Evolutionary conservation across 1,284 basidiomycete species (phyloP), one percentile per base, ranked within the genome.

Genomic region (Ganoderma sinense): DNA sequence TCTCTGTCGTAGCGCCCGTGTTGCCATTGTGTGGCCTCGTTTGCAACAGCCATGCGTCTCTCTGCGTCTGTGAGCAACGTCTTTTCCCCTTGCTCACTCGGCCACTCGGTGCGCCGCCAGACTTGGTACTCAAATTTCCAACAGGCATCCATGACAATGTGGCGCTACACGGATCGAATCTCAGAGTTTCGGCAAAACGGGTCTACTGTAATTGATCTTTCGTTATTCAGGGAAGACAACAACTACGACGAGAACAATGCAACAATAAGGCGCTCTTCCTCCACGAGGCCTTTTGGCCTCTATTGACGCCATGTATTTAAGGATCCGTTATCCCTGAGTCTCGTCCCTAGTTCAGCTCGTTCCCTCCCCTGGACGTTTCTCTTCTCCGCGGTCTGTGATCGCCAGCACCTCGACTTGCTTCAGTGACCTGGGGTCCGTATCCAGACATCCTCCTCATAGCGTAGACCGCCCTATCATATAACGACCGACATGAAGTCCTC

Each of bases 401-500:
- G 73, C 69, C 65, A 58, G 56, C 59, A 40, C 60, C 26, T 67
- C 56, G 73, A 59, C 59, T 67, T 70, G 31, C 64, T 65, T 67
- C 61, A 55, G 58, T 61, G 74, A 73, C 75, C 75, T 60, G 72
- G 71, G 74, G 75, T 76, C 74, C 67, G 62, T 13, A 31, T 71
- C 66, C 64, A 62, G 60, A 41, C 62, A 61, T 64, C 64, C 31
- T 62, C 48, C 63, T 64, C 48, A 63, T 66, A 40, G 53, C 48
- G 58, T 69, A 69, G 56, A 67, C 48, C 62, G 31, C 39, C 33
- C 31, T 53, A 53, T 48, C 65, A 41, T 66, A 40, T 69, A 41
- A 66, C 64, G 43, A 69, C 45, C 64, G 43, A 56, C 70, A 80
- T 80, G 80, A 76, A 76, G 73, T 74, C 73, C 72, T 75, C 72